Evolutionary conservation across 306 rosid genomes (phyloP).

Genomic region (cucumber (Cucumis sativus)): Cucumber_9930_V3 NC_026656.2:13349001-13349500

Average conservation of each 20-base stretch:
- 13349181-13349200: constrained; percentile 34
- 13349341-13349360: constrained; percentile 23
- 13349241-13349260: constrained; percentile 43
- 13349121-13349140: constrained; percentile 27
- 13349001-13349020: constrained; percentile 36
- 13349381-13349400: constrained; percentile 55
- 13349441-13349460: constrained; percentile 58
- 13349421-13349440: constrained; percentile 40
- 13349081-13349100: constrained; percentile 31
- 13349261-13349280: constrained; percentile 22
- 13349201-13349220: constrained; percentile 29
- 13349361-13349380: constrained; percentile 30
- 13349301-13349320: constrained; percentile 12
- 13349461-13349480: constrained; percentile 40
- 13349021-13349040: constrained; percentile 14
- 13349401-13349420: constrained; percentile 76
- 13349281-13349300: not conserved
- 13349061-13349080: constrained; percentile 39
- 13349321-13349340: not conserved
- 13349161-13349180: constrained; percentile 35
- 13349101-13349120: constrained; percentile 35
- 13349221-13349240: constrained; percentile 21
- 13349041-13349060: constrained; percentile 17
- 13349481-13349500: constrained; percentile 55
- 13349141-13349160: constrained; percentile 44